phyloP scores from a whole-genome alignment of 2,329 filamentous ascomycete genomes.

The Nigrospora oryzae region DNA sequence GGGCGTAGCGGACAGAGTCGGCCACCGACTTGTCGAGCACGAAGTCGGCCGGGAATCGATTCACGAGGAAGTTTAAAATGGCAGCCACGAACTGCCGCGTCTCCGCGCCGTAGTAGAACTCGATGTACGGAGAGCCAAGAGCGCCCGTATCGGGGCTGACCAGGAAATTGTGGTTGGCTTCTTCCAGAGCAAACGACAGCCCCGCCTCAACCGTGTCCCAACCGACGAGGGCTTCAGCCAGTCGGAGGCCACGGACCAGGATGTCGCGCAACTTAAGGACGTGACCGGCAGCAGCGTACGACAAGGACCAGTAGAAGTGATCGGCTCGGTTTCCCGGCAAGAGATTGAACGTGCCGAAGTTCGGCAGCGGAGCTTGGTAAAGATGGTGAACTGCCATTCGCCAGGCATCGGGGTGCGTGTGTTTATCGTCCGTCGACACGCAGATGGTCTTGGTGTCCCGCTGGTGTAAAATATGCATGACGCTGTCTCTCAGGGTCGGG shows the following conservation, averaged over 20 bases:
- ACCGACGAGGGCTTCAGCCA: constrained; percentile 47
- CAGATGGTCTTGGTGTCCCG: constrained; percentile 28
- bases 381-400: constrained; percentile 48
- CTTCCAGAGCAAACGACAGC: constrained; percentile 48
- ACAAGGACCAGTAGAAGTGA: constrained; percentile 47
- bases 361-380: constrained; percentile 41
- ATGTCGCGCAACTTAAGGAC: constrained; percentile 48
- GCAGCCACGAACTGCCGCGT: constrained; percentile 45
- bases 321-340: constrained; percentile 23
- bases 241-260: constrained; percentile 47
- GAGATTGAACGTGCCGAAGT: too few species aligned
- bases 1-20: constrained; percentile 27
- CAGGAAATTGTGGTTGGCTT: constrained; percentile 20
- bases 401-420: constrained; percentile 47
- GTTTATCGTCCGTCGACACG: constrained; percentile 41
- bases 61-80: constrained; percentile 50
- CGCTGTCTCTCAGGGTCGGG: constrained; percentile 25
- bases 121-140: constrained; percentile 9
- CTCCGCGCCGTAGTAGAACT: constrained; percentile 45
- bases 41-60: constrained; percentile 52
- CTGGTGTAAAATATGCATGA: constrained; percentile 19
- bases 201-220: constrained; percentile 57
- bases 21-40: constrained; percentile 39
- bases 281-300: constrained; percentile 56
- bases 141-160: constrained; percentile 10